These are phyloP conservation scores for Heterococcus sp. DNA, from an alignment of 108 stramenopile species.

Conservation along the genomic window DNA sequence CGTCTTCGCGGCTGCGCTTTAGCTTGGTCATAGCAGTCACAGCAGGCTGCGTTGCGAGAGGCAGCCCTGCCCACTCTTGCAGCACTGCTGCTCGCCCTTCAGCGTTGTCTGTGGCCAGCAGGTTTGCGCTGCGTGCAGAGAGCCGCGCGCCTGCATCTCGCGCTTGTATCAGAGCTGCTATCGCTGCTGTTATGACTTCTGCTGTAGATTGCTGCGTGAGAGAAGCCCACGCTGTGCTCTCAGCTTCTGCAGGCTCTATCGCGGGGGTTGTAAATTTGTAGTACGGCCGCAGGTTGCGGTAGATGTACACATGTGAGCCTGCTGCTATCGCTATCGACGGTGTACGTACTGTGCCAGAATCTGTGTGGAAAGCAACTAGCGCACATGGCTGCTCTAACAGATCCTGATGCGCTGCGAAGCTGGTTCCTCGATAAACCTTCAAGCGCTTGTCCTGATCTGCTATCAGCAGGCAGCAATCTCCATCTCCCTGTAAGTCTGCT, in stretches of 20 bases:
- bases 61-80: background rate
- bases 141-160: background rate
- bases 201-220: background rate
- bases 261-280: conserved; percentile 54
- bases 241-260: conserved; percentile 12
- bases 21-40: background rate
- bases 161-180: background rate
- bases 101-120: conserved; percentile 1
- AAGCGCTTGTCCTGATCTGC: background rate
- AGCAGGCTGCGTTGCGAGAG: background rate
- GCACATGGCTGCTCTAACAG: conserved; percentile 47
- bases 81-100: background rate
- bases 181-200: background rate
- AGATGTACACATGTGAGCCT: conserved; percentile 55
- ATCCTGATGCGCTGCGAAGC: conserved; percentile 35
- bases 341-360: conserved; percentile 6
- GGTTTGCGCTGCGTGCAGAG: background rate
- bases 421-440: conserved; percentile 48
- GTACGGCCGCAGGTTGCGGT: conserved; percentile 55
- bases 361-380: conserved; percentile 29
- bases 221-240: conserved; percentile 3
- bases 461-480: conserved; percentile 23
- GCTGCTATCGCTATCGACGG: conserved; percentile 55
- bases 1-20: background rate
- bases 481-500: conserved; percentile 51